phyloP scores from a whole-genome alignment of 768 basidiomycete genomes.

The Clitopilus passeckerianus region DNA sequence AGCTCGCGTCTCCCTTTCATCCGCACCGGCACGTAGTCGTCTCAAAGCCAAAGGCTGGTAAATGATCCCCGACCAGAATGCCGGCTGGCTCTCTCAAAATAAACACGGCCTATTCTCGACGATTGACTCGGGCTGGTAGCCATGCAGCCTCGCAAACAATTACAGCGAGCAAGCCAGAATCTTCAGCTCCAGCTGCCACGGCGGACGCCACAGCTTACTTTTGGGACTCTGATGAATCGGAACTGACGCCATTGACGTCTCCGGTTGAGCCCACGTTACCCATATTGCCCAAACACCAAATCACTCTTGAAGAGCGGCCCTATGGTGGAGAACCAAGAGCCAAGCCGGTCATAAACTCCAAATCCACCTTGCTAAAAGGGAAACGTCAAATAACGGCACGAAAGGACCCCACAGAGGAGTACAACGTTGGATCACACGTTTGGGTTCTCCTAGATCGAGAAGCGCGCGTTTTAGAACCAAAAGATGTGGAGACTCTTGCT shows the following conservation, averaged over 20 bases:
- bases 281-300: neutral
- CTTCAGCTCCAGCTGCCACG: neutral
- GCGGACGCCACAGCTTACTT: neutral
- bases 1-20: neutral
- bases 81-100: neutral
- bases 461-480: slow-evolving; percentile 27
- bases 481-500: slow-evolving; percentile 13
- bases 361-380: neutral
- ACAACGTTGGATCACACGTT: slow-evolving; percentile 32
- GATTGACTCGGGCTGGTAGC: neutral
- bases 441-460: slow-evolving; percentile 49
- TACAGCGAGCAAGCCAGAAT: neutral
- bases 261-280: slow-evolving; percentile 5
- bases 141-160: too few species aligned
- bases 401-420: neutral
- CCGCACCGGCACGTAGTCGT: neutral
- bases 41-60: neutral
- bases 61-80: slow-evolving; percentile 1
- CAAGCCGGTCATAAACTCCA: neutral
- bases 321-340: neutral
- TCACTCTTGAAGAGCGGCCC: slow-evolving; percentile 3
- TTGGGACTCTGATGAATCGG: slow-evolving; percentile 7
- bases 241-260: slow-evolving; percentile 13
- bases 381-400: neutral
- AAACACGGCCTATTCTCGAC: neutral